Base-by-base conservation (phyloP, 306 rosid genomes). In the Prunus mongolica region DNA sequence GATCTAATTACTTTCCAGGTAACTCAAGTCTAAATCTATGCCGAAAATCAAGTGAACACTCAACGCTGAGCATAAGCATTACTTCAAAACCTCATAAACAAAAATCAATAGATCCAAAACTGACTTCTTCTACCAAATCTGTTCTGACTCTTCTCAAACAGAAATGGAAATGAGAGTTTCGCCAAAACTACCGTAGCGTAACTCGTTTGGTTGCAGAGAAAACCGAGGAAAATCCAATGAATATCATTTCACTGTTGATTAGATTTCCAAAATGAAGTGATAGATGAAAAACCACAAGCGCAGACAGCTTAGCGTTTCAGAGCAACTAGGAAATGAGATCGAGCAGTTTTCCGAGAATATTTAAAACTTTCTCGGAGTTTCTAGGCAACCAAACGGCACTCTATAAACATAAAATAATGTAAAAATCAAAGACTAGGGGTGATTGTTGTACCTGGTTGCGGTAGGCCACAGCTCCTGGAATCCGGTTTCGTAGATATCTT, bases 381-480 rank as follows among this genome's bases (percentile, higher is more conserved):
- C 71, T 76, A 65, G 2, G 69, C 15, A 41, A 69, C 79, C 86
- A 74, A 78, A 76, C 3, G 68, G 50, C 64, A 44, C 79, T 72
- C 27, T 71, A 64, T 70, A 71, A 82, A 68, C 25, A 56, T 55
- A 56, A 52, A 62, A 63, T 27, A 45, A 28, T 2, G 20, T 7
- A 51, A 38, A 55, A 44, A 38, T 15, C 5, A 13, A 24, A 15
- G 46, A 15, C 3, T 4, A 6, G 16, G 22, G 20, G 8, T 19
- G 14, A 0, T 12, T 38, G n/a, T 15, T 34, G 19, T 1, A 63
- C 46, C 66, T 78, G 12, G 19, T 34, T 16, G 16, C 18, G 13
- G 54, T 24, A 22, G 5, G 54, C 34, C 8, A 16, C 72, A 45
- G 30, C 34, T 45, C 34, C 34, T 14, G 5, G n/a, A 5, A 12